Conservation (phyloP, 495 filamentous ascomycete species). For the Bryoglossum gracile region DNA sequence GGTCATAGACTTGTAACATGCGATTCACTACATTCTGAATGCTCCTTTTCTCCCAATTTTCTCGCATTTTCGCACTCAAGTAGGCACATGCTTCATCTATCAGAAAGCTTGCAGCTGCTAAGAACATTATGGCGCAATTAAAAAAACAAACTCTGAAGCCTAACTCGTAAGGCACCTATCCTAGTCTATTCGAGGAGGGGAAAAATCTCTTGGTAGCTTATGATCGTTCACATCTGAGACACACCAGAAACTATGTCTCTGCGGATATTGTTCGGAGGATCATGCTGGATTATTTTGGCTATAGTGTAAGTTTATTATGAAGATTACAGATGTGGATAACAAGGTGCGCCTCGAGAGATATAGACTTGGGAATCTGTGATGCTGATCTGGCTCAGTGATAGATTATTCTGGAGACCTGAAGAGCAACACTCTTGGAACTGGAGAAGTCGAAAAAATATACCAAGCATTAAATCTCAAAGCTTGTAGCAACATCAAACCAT, state of each 20-base stretch:
- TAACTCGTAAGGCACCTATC: conserved; percentile 65
- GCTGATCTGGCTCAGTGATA: conserved; percentile 4
- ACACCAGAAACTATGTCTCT: conserved; percentile 89
- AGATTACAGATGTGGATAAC: conserved; percentile 91
- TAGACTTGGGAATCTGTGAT: too few relatives aligned
- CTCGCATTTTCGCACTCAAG: background rate
- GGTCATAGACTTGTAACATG: too few relatives aligned
- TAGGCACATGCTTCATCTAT: conserved; percentile 21
- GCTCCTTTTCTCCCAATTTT: conserved; percentile 6
- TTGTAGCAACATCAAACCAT: conserved; percentile 51
- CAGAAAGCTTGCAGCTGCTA: conserved; percentile 9
- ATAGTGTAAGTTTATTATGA: conserved; percentile 91
- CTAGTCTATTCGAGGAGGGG: conserved; percentile 67
- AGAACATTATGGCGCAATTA: conserved; percentile 40
- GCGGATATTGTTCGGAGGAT: conserved; percentile 90
- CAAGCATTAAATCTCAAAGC: conserved; percentile 37
- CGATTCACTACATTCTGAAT: conserved; percentile 11
- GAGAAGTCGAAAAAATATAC: conserved; percentile 22
- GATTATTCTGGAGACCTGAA: conserved; percentile 23
- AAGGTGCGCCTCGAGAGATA: conserved; percentile 52
- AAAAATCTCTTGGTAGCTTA: conserved; percentile 90
- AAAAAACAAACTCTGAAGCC: conserved; percentile 66
- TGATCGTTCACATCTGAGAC: conserved; percentile 83
- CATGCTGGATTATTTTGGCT: conserved; percentile 78
- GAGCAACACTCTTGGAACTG: conserved; percentile 12